Evolutionary conservation across 495 filamentous ascomycete species (phyloP), one percentile per base, ranked within the genome.

Genomic region (Aspergillus saccharolyticus): DNA sequence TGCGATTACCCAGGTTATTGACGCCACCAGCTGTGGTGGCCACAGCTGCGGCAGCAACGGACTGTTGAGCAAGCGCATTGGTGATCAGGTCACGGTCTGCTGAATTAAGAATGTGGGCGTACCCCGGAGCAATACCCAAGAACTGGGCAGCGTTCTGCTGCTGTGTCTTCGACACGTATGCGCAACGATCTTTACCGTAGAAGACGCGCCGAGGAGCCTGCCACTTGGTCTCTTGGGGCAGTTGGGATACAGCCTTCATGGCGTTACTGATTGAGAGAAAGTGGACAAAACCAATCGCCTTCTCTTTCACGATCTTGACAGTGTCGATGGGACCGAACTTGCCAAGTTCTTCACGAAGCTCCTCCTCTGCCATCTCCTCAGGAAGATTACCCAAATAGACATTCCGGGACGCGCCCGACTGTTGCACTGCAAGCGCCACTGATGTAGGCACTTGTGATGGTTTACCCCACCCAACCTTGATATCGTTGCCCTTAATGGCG

Each of bases 401-500:
- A 69, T 98, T 98, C 56, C 94, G 85, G n/a, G 95, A 97, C 16
- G 94, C 94, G 28, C 93, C 93, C 3, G 91, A 96, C 74, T 98
- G 94, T 73, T 98, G 94, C 21, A 97, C 94, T 18, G 95, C 90
- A 53, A 97, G 79, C 15, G 93, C 91, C 46, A 98, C 94, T 18
- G 95, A 97, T 2, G 94, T 97, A 3, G 94, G 94, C 4, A 98
- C 95, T 76, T 96, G 95, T 10, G 95, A 97, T 14, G 94, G 93
- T 71, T 98, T 98, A 24, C 94, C 94, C 94, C 94, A 98, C 61
- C 94, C 94, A 63, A 98, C 89, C 81, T 98, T 98, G 80, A 98
- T 96, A 72, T 98, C 94, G 72, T 97, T 94, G 19, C 95, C 95
- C 69, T 92, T 89, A 75, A 98, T 94, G 57, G 93, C 89, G 64